A percentile compares a stretch with the other conserved stretches of the same genome.
These are phyloP conservation scores for Tricholoma saponaceum DNA, from an alignment of 768 basidiomycete species.

Conservation along the genomic window DNA sequence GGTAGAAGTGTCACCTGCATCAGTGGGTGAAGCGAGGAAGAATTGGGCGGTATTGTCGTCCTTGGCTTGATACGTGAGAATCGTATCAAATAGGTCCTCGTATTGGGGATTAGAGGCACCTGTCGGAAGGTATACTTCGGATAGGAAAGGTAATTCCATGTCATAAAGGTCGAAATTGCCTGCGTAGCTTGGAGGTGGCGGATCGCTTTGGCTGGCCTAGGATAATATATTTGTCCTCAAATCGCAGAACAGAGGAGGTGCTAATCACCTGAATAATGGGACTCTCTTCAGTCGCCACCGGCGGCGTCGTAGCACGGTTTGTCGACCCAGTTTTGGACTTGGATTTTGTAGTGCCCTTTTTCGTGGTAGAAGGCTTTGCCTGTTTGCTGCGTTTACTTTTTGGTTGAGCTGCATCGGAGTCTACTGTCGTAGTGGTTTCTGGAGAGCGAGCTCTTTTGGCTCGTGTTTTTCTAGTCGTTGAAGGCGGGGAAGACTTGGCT, in stretches of 20 bases:
- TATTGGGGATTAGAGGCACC: slow-evolving; percentile 23
- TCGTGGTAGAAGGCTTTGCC: not conserved
- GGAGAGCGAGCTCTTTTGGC: not conserved
- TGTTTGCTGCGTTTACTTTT: not conserved
- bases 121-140: slow-evolving; percentile 25
- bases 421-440: not conserved
- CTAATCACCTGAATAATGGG: not conserved
- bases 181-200: slow-evolving; percentile 8
- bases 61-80: slow-evolving; percentile 33
- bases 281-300: not conserved
- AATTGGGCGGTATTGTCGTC: slow-evolving; percentile 32
- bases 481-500: not conserved
- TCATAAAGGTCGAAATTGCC: slow-evolving; percentile 38
- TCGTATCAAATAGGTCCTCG: slow-evolving; percentile 24
- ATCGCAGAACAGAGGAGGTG: too few species aligned
- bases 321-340: not conserved
- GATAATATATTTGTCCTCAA: not conserved
- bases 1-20: slow-evolving; percentile 8
- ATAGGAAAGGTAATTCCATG: slow-evolving; percentile 33
- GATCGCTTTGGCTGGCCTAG: not conserved
- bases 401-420: not conserved
- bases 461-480: not conserved
- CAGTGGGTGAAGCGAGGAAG: slow-evolving; percentile 15
- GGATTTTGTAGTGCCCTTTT: not conserved
- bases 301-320: not conserved